A percentile compares a stretch with the other conserved stretches of the same genome.
These are phyloP conservation scores for Umbelopsis sp. DNA, from an alignment of 192 early-diverging fungal species.

Conservation along the genomic window DNA sequence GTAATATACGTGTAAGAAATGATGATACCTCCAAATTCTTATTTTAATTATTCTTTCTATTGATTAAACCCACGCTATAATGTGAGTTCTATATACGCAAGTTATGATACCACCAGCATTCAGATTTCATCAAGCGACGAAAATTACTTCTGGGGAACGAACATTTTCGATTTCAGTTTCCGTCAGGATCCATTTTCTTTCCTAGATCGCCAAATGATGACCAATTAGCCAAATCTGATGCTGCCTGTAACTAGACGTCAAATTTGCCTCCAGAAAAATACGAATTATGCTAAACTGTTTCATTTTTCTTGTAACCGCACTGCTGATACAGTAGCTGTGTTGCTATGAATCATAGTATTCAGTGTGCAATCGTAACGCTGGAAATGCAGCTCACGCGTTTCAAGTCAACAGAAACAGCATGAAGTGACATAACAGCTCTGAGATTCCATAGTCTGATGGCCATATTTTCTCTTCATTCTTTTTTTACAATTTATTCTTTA, in stretches of 20 bases:
- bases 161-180: no score
- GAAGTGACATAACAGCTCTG: background rate
- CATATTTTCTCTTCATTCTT: background rate
- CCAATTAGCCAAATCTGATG: constrained; percentile 12
- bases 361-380: background rate
- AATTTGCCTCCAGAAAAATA: background rate
- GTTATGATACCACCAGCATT: no score
- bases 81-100: background rate
- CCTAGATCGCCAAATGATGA: constrained; percentile 7
- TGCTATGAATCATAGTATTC: background rate
- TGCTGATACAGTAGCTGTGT: constrained; percentile 6
- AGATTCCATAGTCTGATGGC: constrained; percentile 15
- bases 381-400: no score
- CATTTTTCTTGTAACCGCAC: background rate
- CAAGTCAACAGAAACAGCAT: constrained; percentile 5
- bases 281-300: background rate
- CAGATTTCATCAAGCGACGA: no score
- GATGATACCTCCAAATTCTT: background rate
- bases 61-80: background rate
- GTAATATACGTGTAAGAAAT: background rate
- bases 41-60: background rate
- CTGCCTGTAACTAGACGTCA: background rate
- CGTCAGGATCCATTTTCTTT: background rate
- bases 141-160: no score
- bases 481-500: background rate